Conservation (phyloP, 768 basidiomycete species). For the Amylocystis lapponica region DNA sequence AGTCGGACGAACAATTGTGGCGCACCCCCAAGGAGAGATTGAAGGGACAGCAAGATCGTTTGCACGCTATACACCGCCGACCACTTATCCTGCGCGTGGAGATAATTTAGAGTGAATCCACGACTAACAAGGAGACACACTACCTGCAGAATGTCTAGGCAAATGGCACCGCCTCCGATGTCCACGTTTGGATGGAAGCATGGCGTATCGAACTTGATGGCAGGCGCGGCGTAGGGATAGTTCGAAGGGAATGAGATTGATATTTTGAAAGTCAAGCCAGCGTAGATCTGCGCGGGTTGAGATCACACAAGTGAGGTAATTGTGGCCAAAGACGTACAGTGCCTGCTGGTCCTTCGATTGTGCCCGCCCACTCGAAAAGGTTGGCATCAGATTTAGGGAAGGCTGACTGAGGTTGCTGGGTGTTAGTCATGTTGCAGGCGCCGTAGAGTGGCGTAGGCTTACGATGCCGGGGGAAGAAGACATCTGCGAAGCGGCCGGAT, state of each 20-base stretch:
- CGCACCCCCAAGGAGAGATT: conserved; percentile 82
- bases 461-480: conserved; percentile 86
- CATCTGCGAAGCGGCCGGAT: conserved; percentile 40
- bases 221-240: conserved; percentile 83
- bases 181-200: conserved; percentile 94
- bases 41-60: conserved; percentile 81
- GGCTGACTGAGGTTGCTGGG: conserved; percentile 53
- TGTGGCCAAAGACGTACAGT: conserved; percentile 45
- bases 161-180: conserved; percentile 69
- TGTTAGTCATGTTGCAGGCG: not conserved
- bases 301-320: conserved; percentile 3
- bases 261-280: conserved; percentile 76
- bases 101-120: not conserved
- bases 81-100: conserved; percentile 70
- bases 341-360: conserved; percentile 74
- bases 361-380: conserved; percentile 86
- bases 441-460: conserved; percentile 22
- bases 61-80: conserved; percentile 90
- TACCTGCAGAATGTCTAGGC: conserved; percentile 84
- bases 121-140: conserved; percentile 10
- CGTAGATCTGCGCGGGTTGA: conserved; percentile 53
- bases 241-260: conserved; percentile 80
- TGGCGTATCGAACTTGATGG: conserved; percentile 83
- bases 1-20: not conserved
- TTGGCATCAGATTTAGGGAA: conserved; percentile 86